Percentiles rank a stretch among this genome's conserved stretches.
Evolutionary conservation across 2,329 filamentous ascomycete genomes (phyloP).

Genomic region (Ascochyta pisi): DNA sequence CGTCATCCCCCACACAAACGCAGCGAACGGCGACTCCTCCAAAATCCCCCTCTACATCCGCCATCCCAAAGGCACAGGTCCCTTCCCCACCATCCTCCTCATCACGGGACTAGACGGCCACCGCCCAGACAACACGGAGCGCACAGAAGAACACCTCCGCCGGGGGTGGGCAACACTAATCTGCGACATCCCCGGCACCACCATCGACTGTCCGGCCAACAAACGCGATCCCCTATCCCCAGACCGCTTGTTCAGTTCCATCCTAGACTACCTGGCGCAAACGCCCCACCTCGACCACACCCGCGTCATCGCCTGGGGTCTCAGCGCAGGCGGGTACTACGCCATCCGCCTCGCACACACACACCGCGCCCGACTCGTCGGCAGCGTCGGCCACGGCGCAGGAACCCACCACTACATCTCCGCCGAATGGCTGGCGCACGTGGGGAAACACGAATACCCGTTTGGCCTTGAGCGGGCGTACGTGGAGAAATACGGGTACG

Average conservation of each 20-base stretch:
- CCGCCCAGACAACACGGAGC: slow-evolving; percentile 56
- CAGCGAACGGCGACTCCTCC: slow-evolving; percentile 58
- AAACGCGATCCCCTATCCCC: slow-evolving; percentile 56
- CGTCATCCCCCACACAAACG: slow-evolving; percentile 63
- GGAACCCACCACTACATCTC: slow-evolving; percentile 66
- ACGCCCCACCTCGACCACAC: slow-evolving; percentile 55
- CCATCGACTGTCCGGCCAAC: slow-evolving; percentile 60
- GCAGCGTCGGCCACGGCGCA: slow-evolving; percentile 61
- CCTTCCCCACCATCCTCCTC: slow-evolving; percentile 60
- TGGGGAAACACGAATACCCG: slow-evolving; percentile 64
- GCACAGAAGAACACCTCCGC: slow-evolving; percentile 54
- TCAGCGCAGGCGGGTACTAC: slow-evolving; percentile 66
- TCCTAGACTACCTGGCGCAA: slow-evolving; percentile 59
- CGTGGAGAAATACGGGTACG: slow-evolving; percentile 54
- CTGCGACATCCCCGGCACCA: slow-evolving; percentile 64
- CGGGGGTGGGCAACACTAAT: slow-evolving; percentile 59
- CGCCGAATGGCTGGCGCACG: slow-evolving; percentile 59
- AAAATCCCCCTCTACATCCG: slow-evolving; percentile 70
- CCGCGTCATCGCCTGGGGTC: slow-evolving; percentile 61
- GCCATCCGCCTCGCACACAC: slow-evolving; percentile 64
- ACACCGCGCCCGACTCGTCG: slow-evolving; percentile 56
- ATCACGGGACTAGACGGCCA: slow-evolving; percentile 66
- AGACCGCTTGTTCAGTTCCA: slow-evolving; percentile 60
- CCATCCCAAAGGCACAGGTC: slow-evolving; percentile 53
- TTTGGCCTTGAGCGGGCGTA: slow-evolving; percentile 62